A percentile compares a stretch with the other conserved stretches of the same genome.
These are phyloP conservation scores for Kurtzmaniella quercitrusa DNA, from an alignment of 1,139 yeast species.

Conservation along the genomic window DNA sequence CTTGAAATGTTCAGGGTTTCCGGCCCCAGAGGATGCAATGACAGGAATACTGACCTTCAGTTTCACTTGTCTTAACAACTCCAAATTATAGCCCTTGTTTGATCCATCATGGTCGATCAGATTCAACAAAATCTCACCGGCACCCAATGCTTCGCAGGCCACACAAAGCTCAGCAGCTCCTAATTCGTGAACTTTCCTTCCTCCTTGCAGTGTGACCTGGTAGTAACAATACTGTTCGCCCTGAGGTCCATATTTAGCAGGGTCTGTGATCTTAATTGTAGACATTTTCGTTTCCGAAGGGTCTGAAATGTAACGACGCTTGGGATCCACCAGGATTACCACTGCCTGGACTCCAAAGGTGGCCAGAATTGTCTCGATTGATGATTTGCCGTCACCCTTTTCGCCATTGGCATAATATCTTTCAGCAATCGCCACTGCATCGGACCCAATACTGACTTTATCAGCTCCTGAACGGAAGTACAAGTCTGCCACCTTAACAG, in stretches of 20 bases:
- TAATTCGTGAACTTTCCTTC: constrained; percentile 81
- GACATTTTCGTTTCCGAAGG: constrained; percentile 60
- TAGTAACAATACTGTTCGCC: constrained; percentile 89
- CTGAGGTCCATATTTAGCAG: constrained; percentile 65
- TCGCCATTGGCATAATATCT: constrained; percentile 58
- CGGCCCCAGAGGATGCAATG: constrained; percentile 97
- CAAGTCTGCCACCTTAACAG: constrained; percentile 82
- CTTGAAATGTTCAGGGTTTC: constrained; percentile 81
- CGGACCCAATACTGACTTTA: constrained; percentile 96
- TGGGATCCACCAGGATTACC: constrained; percentile 95
- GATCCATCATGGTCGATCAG: constrained; percentile 97
- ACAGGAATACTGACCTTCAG: constrained; percentile 79
- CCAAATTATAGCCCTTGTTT: constrained; percentile 87
- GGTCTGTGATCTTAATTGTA: constrained; percentile 40
- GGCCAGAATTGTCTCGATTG: constrained; percentile 86
- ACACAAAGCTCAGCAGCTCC: constrained; percentile 87
- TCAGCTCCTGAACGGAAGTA: constrained; percentile 97
- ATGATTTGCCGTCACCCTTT: constrained; percentile 65
- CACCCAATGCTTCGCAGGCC: constrained; percentile 93
- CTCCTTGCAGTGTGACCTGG: constrained; percentile 94
- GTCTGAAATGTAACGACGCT: constrained; percentile 64
- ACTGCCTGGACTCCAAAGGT: constrained; percentile 97
- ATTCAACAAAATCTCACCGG: constrained; percentile 88
- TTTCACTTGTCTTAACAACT: constrained; percentile 74
- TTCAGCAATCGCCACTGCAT: constrained; percentile 90